These are phyloP conservation scores for Spongiforma sp. DNA, from an alignment of 1,284 basidiomycete species.

Conservation along the genomic window DNA sequence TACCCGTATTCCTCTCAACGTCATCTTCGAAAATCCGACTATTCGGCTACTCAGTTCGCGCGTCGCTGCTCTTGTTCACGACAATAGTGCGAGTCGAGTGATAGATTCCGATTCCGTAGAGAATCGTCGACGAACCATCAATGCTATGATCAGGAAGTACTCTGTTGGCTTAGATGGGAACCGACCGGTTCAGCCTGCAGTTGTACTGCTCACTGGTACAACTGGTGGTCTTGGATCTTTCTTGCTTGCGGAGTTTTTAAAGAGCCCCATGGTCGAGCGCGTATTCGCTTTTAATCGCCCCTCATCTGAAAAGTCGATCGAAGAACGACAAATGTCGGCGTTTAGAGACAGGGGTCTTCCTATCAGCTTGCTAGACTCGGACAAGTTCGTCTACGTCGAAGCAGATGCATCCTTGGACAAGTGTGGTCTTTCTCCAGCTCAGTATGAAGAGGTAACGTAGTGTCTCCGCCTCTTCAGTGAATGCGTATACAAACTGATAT, in stretches of 20 bases:
- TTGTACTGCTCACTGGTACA: slow-evolving; percentile 36
- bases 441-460: slow-evolving; percentile 6
- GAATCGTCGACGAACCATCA: slow-evolving; percentile 5
- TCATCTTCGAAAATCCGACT: slow-evolving; percentile 26
- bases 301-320: slow-evolving; percentile 4
- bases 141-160: slow-evolving; percentile 19
- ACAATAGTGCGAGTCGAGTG: background rate
- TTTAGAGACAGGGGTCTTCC: too few relatives aligned
- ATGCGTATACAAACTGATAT: background rate
- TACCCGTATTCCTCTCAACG: slow-evolving; percentile 13
- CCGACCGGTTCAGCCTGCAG: background rate
- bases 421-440: too few relatives aligned
- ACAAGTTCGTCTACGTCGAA: slow-evolving; percentile 16
- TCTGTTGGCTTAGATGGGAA: background rate
- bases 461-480: background rate
- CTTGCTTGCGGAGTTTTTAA: slow-evolving; percentile 26
- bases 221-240: slow-evolving; percentile 37
- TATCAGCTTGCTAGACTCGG: too few relatives aligned
- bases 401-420: slow-evolving; percentile 18
- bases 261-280: slow-evolving; percentile 18
- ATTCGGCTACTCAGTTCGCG: slow-evolving; percentile 10
- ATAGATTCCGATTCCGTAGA: background rate
- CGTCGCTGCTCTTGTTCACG: slow-evolving; percentile 9
- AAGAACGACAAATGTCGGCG: slow-evolving; percentile 10
- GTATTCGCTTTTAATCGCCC: slow-evolving; percentile 31